Base-by-base conservation (phyloP, 2,329 filamentous ascomycete species). In the Leptographium flavum region DNA sequence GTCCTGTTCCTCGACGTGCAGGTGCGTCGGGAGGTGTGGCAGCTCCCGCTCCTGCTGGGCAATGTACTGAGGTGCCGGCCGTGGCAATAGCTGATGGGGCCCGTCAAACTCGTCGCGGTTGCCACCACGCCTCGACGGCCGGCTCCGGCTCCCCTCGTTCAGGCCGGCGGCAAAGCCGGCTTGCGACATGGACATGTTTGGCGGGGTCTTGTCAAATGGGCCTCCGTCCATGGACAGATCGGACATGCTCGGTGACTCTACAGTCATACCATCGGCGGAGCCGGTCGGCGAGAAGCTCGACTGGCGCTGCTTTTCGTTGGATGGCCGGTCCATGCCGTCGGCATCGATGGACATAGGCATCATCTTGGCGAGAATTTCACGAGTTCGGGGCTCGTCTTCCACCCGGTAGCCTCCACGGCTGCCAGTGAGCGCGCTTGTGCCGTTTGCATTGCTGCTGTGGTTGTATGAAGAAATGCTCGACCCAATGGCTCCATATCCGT, bases 101-200 rank as follows among this genome's bases (percentile, higher is more conserved):
- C 86, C 86, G 63, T 92, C 86, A 63, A 93, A 93, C 63, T 92
- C 86, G 67, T 93, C 86, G 49, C 86, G 74, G 65, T 88, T 88
- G 36, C 82, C 85, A 23, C 83, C 78, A 27, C 82, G 74, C 54
- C 83, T 73, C 57, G 84, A 80, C 15, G 73, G 65, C 35, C 70
- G 66, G 43, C 63, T 61, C 55, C 74, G 74, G 42, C 65, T 63
- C 42, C 62, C 62, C 36, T 61, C 58, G 54, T 70, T 72, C 62
- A 74, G 47, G 33, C 33, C 28, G 21, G 25, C n/a, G 27, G 62
- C 60, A 21, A 21, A 74, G 9, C n/a, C 30, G 3, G 42, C 37
- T n/a, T 39, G 45, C 9, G 27, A 32, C n/a, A 33, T 31, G 15
- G 37, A 23, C 14, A 44, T 35, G 5, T 46, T 63, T 4, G 63